Evolutionary conservation across 1,139 yeast genomes (phyloP).

Genomic region (Yamadazyma jaroonii): DNA sequence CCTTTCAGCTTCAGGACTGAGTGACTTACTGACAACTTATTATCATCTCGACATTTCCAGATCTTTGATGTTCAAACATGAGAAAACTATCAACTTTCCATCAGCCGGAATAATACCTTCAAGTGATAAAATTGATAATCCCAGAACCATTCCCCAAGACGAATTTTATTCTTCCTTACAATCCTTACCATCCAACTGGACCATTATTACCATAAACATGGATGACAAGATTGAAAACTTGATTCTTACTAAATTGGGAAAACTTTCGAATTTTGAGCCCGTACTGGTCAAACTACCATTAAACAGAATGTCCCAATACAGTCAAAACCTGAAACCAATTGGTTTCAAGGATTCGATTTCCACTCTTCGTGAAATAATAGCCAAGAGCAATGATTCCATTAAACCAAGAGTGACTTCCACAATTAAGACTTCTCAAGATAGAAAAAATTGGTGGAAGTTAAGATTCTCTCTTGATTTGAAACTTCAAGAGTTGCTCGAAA

Average conservation of each 20-base stretch:
- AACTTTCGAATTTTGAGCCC: constrained; percentile 28
- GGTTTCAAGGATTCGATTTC: constrained; percentile 46
- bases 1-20: neutral
- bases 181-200: constrained; percentile 50
- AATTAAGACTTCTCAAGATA: constrained; percentile 57
- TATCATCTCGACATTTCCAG: constrained; percentile 35
- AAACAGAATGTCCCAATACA: constrained; percentile 26
- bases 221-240: constrained; percentile 59
- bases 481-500: constrained; percentile 51
- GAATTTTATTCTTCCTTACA: no score
- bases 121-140: neutral
- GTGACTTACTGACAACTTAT: constrained; percentile 17
- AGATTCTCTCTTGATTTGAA: constrained; percentile 62
- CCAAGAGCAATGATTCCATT: constrained; percentile 61
- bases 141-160: no score
- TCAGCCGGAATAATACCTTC: neutral
- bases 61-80: constrained; percentile 30
- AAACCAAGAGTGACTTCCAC: constrained; percentile 46
- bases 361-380: constrained; percentile 51
- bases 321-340: constrained; percentile 15
- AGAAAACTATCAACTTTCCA: constrained; percentile 19
- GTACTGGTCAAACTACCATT: constrained; percentile 60
- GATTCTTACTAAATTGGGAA: constrained; percentile 46
- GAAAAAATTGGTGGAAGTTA: constrained; percentile 75
- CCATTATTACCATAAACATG: constrained; percentile 60